Percentiles rank a stretch among this genome's conserved stretches.
These are phyloP conservation scores for Lactarius evosmus DNA, from an alignment of 768 basidiomycete species.

Conservation along the genomic window DNA sequence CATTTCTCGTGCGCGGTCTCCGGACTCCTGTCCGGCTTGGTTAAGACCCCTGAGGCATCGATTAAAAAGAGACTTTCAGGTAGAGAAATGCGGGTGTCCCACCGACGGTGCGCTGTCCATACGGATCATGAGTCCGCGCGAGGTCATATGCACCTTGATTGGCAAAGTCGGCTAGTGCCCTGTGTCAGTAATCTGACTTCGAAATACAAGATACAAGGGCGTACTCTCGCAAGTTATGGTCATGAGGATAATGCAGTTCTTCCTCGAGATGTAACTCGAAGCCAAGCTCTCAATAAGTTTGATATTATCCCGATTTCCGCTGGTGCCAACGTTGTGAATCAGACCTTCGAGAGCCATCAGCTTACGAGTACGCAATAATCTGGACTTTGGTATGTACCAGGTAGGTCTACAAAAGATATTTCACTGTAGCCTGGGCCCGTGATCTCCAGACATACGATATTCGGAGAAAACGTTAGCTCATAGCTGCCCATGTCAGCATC, in stretches of 20 bases:
- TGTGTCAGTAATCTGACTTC: not conserved
- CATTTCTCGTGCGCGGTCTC: conserved; percentile 27
- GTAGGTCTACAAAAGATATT: conserved; percentile 35
- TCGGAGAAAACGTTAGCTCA: conserved; percentile 28
- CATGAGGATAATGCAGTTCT: conserved; percentile 31
- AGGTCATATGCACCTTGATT: conserved; percentile 34
- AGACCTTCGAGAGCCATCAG: conserved; percentile 25
- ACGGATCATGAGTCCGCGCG: conserved; percentile 29
- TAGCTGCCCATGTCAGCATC: too few relatives aligned
- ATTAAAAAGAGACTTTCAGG: conserved; percentile 8
- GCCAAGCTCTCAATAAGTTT: conserved; percentile 29
- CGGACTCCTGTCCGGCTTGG: conserved; percentile 35
- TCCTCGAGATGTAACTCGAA: conserved; percentile 25
- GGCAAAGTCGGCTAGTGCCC: conserved; percentile 33
- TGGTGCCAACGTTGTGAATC: conserved; percentile 29
- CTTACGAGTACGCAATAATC: not conserved
- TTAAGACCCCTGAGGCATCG: conserved; percentile 32
- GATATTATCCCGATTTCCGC: conserved; percentile 28
- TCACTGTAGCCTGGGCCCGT: conserved; percentile 32
- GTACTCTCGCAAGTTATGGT: conserved; percentile 33
- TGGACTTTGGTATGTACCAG: conserved; percentile 24
- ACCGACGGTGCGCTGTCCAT: conserved; percentile 32
- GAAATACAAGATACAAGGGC: conserved; percentile 3
- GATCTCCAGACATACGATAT: conserved; percentile 32
- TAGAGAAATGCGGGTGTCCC: not conserved